A percentile compares a stretch with the other conserved stretches of the same genome.
phyloP scores from a whole-genome alignment of 805 yeast genomes.

The Cyberlindnera lachancei region DNA sequence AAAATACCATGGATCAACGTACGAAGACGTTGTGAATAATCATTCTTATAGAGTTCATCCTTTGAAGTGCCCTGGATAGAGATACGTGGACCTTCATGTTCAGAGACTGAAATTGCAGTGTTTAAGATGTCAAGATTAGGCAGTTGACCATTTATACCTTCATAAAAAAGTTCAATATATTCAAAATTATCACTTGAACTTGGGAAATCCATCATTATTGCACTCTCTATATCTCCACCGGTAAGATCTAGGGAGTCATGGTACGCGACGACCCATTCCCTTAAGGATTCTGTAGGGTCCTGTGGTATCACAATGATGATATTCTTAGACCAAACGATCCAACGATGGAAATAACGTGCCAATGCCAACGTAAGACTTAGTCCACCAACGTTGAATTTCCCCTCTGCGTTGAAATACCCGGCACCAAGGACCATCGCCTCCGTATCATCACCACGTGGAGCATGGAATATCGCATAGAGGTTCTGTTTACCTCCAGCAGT shows the following conservation, averaged over 20 bases:
- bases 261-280: conserved; percentile 92
- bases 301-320: conserved; percentile 79
- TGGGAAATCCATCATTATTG: conserved; percentile 76
- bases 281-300: conserved; percentile 56
- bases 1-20: conserved; percentile 60
- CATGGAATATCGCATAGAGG: conserved; percentile 78
- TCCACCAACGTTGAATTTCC: conserved; percentile 70
- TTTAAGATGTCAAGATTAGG: conserved; percentile 91
- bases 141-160: conserved; percentile 90
- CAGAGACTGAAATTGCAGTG: conserved; percentile 64
- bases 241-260: conserved; percentile 79
- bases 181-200: conserved; percentile 60
- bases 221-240: conserved; percentile 92
- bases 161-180: conserved; percentile 66
- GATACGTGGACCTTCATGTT: conserved; percentile 68
- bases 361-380: conserved; percentile 64
- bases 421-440: conserved; percentile 89
- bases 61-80: conserved; percentile 55
- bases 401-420: conserved; percentile 74
- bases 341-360: conserved; percentile 70
- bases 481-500: conserved; percentile 31
- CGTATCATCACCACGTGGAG: conserved; percentile 93
- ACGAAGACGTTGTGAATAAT: conserved; percentile 48
- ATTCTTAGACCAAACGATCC: conserved; percentile 95
- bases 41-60: conserved; percentile 36